These are phyloP conservation scores for Flaveria bidentis DNA, from an alignment of 129 eudicot species.

Conservation along the genomic window DNA sequence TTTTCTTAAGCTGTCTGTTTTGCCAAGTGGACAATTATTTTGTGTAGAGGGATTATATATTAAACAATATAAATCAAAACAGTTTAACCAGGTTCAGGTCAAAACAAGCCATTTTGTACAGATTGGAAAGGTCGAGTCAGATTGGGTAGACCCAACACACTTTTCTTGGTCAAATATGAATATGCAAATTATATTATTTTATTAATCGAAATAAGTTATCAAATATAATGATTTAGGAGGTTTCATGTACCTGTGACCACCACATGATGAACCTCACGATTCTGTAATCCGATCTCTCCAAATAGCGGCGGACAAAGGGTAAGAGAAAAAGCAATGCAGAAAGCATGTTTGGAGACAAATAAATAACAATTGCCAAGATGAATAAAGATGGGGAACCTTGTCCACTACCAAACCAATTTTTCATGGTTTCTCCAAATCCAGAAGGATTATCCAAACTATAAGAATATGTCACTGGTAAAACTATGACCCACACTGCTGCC, in stretches of 20 bases:
- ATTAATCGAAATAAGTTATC: background rate
- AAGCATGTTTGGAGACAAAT: slow-evolving; percentile 84
- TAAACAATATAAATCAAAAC: background rate
- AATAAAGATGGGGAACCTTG: slow-evolving; percentile 65
- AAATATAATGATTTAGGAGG: background rate
- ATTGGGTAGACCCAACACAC: background rate
- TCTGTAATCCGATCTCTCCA: slow-evolving; percentile 83
- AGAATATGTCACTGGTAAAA: slow-evolving; percentile 85
- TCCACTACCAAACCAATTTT: slow-evolving; percentile 76
- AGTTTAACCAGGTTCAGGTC: background rate
- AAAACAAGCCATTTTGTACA: background rate
- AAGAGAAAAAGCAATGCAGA: slow-evolving; percentile 71
- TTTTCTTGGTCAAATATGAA: background rate
- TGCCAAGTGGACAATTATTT: background rate
- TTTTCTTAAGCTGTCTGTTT: background rate
- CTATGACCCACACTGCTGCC: slow-evolving; percentile 85
- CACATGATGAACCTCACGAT: slow-evolving; percentile 88
- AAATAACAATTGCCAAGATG: slow-evolving; percentile 73
- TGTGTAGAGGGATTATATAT: background rate
- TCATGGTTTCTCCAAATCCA: slow-evolving; percentile 78
- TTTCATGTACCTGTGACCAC: slow-evolving; percentile 89
- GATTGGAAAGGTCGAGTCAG: background rate
- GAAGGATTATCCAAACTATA: slow-evolving; percentile 81
- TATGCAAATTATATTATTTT: background rate
- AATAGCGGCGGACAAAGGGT: slow-evolving; percentile 68